Evolutionary conservation across 176 grass and related monocot genomes (phyloP), one percentile per base, ranked within the genome.

Genomic region (Triticum monococcum): DNA sequence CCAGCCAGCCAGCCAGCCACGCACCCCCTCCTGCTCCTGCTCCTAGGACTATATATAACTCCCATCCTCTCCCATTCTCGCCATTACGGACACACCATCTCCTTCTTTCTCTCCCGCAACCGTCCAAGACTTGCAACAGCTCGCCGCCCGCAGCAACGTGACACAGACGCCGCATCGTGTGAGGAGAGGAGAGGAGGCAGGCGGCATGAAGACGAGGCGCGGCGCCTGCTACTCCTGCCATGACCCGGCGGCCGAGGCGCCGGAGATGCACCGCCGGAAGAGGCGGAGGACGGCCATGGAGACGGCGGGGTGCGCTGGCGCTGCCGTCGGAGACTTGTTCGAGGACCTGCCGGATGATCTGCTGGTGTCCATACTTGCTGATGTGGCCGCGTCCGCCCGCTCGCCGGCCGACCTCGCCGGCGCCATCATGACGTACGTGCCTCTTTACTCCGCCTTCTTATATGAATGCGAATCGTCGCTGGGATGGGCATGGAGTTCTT

Each of bases 271-370:
- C 45, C 83, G 62, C 4, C 35, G 46, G 10, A 93, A 90, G 92
- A 88, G 89, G 84, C 66, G 65, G 30, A 80, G 89, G 52, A 71
- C 84, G n/a, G 26, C 22, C 13, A 20, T 13, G 32, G 26, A 16
- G 13, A 8, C 18, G 2, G 79, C 72, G 40, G 72, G 31, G 20
- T 32, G 50, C 4, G 20, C 18, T 60, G 77, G 26, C 12, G 84
- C 11, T 11, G 43, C 17, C 40, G 9, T 23, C 18, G 65, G 67
- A 3, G 87, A 98, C 68, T 65, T 80, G 59, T 98, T 98, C 17
- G 90, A 95, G 8, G 86, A 75, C 40, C 84, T 98, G 8, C 91
- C 89, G 3, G 91, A 95, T 71, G 96, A 98, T 50, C 77, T 98
- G 9, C 81, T 98, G 63, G 57, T 95, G 36, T 92, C 88, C 4